A percentile compares a stretch with the other conserved stretches of the same genome.
phyloP scores from a whole-genome alignment of 352 stramenopile species.

The Phytophthora citrophthora region DNA sequence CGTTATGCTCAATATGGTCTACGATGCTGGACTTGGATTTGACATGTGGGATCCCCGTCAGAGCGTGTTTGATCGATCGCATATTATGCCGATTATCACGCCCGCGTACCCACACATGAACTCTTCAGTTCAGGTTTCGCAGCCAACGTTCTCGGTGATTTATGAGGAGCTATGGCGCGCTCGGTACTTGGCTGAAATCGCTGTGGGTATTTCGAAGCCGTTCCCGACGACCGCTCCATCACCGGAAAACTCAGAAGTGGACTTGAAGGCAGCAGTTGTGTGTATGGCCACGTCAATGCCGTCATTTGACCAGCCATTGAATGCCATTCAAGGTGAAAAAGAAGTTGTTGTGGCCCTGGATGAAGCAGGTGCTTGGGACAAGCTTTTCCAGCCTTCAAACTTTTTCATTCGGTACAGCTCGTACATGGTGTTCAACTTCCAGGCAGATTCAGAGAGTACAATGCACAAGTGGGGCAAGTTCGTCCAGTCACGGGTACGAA shows the following conservation, averaged over 20 bases:
- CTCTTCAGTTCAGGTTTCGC: slow-evolving; percentile 96
- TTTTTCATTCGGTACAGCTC: slow-evolving; percentile 87
- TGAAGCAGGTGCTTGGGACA: slow-evolving; percentile 55
- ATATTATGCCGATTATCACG: slow-evolving; percentile 99
- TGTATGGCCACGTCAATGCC: slow-evolving; percentile 48
- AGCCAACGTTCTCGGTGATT: slow-evolving; percentile 93
- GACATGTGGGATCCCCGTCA: slow-evolving; percentile 90
- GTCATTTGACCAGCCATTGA: slow-evolving; percentile 27
- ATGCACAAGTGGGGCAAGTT: slow-evolving; percentile 88
- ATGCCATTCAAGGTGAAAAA: slow-evolving; percentile 15
- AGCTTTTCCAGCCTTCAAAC: slow-evolving; percentile 81
- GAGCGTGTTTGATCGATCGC: slow-evolving; percentile 87
- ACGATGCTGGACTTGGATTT: slow-evolving; percentile 79
- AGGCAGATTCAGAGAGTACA: slow-evolving; percentile 57
- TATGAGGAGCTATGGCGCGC: slow-evolving; percentile 91
- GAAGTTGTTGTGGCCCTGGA: slow-evolving; percentile 1
- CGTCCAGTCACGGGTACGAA: slow-evolving; percentile 79
- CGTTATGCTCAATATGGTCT: slow-evolving; percentile 88
- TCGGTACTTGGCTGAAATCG: slow-evolving; percentile 72
- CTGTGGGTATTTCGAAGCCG: slow-evolving; percentile 53
- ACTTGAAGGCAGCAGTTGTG: slow-evolving; percentile 44
- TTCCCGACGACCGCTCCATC: slow-evolving; percentile 30
- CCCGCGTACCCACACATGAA: slow-evolving; percentile 98
- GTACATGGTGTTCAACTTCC: slow-evolving; percentile 78
- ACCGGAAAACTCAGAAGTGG: slow-evolving; percentile 31